These are phyloP conservation scores for Aspergillus pseudotamarii DNA, from an alignment of 2,329 filamentous ascomycete genomes.

Conservation along the genomic window DNA sequence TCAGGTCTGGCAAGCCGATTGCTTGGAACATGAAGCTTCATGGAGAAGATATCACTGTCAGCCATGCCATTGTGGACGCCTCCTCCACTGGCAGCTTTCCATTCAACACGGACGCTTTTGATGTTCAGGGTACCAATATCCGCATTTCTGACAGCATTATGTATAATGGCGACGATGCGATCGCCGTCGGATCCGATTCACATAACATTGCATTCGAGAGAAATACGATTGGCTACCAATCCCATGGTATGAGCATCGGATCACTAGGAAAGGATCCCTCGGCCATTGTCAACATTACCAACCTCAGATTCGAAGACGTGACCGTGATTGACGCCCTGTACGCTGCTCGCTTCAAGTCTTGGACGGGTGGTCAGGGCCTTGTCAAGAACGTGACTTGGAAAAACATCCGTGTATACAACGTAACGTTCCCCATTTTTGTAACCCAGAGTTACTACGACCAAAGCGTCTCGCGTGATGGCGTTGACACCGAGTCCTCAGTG, in stretches of 20 bases:
- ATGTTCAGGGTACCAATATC: slow-evolving; percentile 33
- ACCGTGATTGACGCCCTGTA: slow-evolving; percentile 47
- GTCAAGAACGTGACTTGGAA: slow-evolving; percentile 49
- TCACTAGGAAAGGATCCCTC: slow-evolving; percentile 44
- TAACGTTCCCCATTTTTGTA: slow-evolving; percentile 52
- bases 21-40: slow-evolving; percentile 46
- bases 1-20: slow-evolving; percentile 49
- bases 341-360: slow-evolving; percentile 49
- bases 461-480: slow-evolving; percentile 31
- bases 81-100: slow-evolving; percentile 41
- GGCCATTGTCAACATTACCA: slow-evolving; percentile 42
- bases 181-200: slow-evolving; percentile 43
- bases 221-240: slow-evolving; percentile 48
- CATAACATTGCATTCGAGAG: slow-evolving; percentile 43
- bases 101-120: slow-evolving; percentile 46
- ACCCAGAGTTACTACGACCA: slow-evolving; percentile 51
- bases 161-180: slow-evolving; percentile 50
- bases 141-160: slow-evolving; percentile 35
- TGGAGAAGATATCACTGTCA: slow-evolving; percentile 45
- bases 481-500: slow-evolving; percentile 43
- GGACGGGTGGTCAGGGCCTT: slow-evolving; percentile 46
- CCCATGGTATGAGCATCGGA: slow-evolving; percentile 50
- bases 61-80: slow-evolving; percentile 46
- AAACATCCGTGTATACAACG: slow-evolving; percentile 48
- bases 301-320: slow-evolving; percentile 48